These are phyloP conservation scores for Thecamonas trahens DNA, from an alignment of 78 protist genomes.

Conservation along the genomic window DNA sequence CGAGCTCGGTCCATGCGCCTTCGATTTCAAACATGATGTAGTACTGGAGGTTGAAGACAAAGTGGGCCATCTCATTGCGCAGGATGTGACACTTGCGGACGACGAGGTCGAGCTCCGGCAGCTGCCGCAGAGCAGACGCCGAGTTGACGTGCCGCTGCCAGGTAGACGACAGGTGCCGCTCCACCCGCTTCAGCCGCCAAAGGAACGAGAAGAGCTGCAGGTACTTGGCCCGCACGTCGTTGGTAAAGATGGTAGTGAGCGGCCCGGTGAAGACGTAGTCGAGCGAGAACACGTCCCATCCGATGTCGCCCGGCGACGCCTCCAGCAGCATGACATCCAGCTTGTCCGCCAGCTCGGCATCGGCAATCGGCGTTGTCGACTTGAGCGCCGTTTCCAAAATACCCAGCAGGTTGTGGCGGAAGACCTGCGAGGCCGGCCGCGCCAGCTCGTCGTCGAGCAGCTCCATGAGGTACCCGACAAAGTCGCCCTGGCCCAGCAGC, in stretches of 20 bases:
- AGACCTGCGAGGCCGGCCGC: conserved; percentile 27
- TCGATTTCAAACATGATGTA: conserved; percentile 72
- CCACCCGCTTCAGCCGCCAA: conserved; percentile 53
- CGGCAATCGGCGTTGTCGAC: conserved; percentile 30
- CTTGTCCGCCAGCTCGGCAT: conserved; percentile 23
- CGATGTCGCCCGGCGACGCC: conserved; percentile 5
- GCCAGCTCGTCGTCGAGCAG: conserved; percentile 38
- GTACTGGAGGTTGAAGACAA: conserved; percentile 44
- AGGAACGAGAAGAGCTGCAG: conserved; percentile 34
- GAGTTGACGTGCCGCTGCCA: neutral
- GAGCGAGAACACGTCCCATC: conserved; percentile 71
- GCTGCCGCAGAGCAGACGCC: no score
- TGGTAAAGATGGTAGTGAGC: conserved; percentile 28
- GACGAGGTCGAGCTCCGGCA: no score
- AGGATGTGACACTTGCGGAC: no score
- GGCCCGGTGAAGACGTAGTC: conserved; percentile 56
- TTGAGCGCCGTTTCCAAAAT: conserved; percentile 42
- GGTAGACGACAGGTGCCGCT: neutral
- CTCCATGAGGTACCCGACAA: conserved; percentile 64
- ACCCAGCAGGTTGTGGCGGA: conserved; percentile 28
- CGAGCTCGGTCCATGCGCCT: no score
- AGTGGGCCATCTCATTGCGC: conserved; percentile 46
- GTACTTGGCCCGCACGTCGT: neutral
- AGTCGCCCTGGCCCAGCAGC: conserved; percentile 77
- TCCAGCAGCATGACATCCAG: conserved; percentile 45